phyloP scores from a whole-genome alignment of 2,329 filamentous ascomycete species.

The Cordyceps farinosa region DNA sequence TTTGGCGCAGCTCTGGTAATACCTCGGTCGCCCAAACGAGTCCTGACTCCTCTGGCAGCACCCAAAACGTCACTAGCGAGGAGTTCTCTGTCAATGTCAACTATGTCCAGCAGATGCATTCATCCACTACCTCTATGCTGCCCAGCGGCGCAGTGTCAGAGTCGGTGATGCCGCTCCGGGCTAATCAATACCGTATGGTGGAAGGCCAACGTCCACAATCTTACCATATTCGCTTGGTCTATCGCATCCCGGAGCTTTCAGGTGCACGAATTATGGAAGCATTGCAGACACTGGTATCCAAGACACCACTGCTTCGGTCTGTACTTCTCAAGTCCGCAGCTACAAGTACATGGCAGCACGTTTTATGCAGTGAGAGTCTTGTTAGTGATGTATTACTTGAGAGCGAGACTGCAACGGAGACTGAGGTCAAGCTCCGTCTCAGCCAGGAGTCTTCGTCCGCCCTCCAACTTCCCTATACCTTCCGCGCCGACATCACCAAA shows the following conservation, averaged over 20 bases:
- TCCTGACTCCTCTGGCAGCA: not conserved
- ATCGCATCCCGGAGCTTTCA: conserved; percentile 23
- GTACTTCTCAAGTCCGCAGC: not conserved
- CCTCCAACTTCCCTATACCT: conserved; percentile 29
- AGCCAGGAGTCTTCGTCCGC: conserved; percentile 21
- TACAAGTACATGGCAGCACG: not conserved
- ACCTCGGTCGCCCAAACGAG: too few relatives aligned
- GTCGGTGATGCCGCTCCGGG: conserved; percentile 26
- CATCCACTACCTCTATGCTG: not conserved
- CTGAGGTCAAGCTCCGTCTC: conserved; percentile 21
- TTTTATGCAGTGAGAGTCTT: conserved; percentile 18
- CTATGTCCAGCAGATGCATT: not conserved
- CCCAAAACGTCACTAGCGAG: not conserved
- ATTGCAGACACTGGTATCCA: conserved; percentile 21
- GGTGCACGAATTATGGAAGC: not conserved
- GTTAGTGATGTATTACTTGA: conserved; percentile 27
- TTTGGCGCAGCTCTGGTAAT: not conserved
- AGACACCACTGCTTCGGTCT: conserved; percentile 4
- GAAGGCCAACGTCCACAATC: conserved; percentile 33
- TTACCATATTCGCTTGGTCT: conserved; percentile 33
- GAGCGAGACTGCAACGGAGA: conserved; percentile 22
- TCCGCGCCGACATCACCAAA: conserved; percentile 27
- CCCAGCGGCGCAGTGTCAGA: not conserved
- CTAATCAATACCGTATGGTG: conserved; percentile 29
- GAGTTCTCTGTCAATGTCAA: not conserved